Conservation (phyloP, 805 yeast species). For the Yarrowia alimentaria region DNA sequence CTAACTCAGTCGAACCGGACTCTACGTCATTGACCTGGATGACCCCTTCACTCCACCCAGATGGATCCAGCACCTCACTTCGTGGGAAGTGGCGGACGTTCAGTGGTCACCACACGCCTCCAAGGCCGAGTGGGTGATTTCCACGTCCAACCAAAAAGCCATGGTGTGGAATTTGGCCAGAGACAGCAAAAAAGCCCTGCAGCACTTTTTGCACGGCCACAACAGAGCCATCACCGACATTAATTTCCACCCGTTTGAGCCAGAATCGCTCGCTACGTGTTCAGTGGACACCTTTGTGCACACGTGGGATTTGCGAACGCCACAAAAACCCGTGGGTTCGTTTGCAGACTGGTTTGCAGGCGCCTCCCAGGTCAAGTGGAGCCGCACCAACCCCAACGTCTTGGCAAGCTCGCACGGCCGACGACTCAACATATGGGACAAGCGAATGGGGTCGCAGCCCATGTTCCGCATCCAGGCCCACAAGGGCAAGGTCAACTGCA, state of each 20-base stretch:
- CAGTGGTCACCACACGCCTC: conserved; percentile 94
- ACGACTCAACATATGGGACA: conserved; percentile 82
- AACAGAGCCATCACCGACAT: conserved; percentile 93
- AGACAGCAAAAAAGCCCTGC: conserved; percentile 70
- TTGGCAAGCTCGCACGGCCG: conserved; percentile 86
- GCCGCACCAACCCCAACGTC: conserved; percentile 66
- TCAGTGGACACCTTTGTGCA: conserved; percentile 85
- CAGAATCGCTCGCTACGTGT: conserved; percentile 87
- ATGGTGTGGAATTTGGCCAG: conserved; percentile 87
- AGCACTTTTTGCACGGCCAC: conserved; percentile 85
- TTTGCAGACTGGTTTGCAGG: conserved; percentile 97
- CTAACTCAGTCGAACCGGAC: conserved; percentile 58
- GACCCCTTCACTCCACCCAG: conserved; percentile 95
- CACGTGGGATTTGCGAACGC: conserved; percentile 88
- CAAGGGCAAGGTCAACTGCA: conserved; percentile 80
- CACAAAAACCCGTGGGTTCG: conserved; percentile 62
- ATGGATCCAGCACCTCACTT: conserved; percentile 85
- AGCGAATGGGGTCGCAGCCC: conserved; percentile 77
- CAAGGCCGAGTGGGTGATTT: conserved; percentile 86
- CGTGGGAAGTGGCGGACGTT: conserved; percentile 98
- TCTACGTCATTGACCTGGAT: conserved; percentile 86
- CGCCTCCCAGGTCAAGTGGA: conserved; percentile 95
- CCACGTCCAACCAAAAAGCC: conserved; percentile 94
- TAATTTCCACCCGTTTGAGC: conserved; percentile 83
- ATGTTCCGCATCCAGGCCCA: conserved; percentile 70